A percentile compares a stretch with the other conserved stretches of the same genome.
Conservation (phyloP, 2,329 filamentous ascomycete species). For the Teratosphaeria nubilosa region DNA sequence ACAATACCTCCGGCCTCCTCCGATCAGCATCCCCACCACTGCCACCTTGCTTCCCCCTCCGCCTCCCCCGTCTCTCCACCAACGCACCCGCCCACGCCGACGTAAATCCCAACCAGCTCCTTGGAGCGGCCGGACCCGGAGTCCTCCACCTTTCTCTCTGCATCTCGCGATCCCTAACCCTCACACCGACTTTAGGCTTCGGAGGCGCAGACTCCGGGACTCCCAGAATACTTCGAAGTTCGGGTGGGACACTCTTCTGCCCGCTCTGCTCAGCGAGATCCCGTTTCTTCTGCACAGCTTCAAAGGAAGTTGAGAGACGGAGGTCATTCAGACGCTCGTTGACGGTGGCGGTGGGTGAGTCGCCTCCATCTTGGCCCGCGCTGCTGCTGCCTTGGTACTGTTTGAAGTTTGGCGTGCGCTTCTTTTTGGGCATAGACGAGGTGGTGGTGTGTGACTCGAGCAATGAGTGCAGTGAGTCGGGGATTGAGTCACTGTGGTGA, state of each 20-base stretch:
- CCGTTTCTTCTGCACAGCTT: conserved; percentile 28
- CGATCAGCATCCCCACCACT: conserved; percentile 12
- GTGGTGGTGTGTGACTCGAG: conserved; percentile 2
- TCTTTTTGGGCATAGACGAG: conserved; percentile 36
- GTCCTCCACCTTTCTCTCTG: conserved; percentile 22
- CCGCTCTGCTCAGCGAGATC: conserved; percentile 34
- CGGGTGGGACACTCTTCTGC: conserved; percentile 32
- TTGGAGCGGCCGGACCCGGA: conserved; percentile 37
- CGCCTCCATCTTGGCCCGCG: conserved; percentile 8
- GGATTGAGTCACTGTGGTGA: not conserved
- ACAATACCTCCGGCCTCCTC: conserved; percentile 15
- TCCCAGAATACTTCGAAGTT: conserved; percentile 34
- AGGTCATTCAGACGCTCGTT: conserved; percentile 40
- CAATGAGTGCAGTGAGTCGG: not conserved
- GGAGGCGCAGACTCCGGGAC: conserved; percentile 37
- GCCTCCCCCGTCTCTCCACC: conserved; percentile 9
- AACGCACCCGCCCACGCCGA: conserved; percentile 18
- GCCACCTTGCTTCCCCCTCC: conserved; percentile 4
- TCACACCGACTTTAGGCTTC: conserved; percentile 31
- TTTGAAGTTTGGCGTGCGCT: conserved; percentile 33
- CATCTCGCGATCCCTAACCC: conserved; percentile 22
- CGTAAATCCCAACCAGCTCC: conserved; percentile 31
- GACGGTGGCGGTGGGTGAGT: conserved; percentile 25
- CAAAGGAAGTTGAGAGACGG: conserved; percentile 32
- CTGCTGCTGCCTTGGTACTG: conserved; percentile 26